Conservation (phyloP, 495 filamentous ascomycete species). For the Tetracladium setigerum region DNA sequence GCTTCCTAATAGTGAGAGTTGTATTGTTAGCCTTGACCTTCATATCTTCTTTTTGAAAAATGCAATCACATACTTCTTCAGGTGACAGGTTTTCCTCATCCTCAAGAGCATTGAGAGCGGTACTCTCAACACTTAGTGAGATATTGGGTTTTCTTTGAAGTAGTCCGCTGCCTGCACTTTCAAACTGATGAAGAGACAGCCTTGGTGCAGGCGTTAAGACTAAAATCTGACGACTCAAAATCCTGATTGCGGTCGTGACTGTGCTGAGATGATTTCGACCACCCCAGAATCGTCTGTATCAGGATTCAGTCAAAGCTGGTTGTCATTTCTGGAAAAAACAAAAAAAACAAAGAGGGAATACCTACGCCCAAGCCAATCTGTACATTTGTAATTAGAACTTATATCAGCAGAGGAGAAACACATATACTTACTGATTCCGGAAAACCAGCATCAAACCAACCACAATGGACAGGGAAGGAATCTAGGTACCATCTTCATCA, state of each 20-base stretch:
- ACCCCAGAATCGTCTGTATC: slow-evolving; percentile 67
- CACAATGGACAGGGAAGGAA: slow-evolving; percentile 71
- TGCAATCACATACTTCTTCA: too few species aligned
- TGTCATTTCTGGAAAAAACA: too few species aligned
- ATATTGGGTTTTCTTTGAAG: not conserved
- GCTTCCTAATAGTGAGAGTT: slow-evolving; percentile 26
- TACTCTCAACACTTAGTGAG: not conserved
- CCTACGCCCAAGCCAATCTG: too few species aligned
- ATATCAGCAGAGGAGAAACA: slow-evolving; percentile 23
- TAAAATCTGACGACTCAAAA: slow-evolving; percentile 17
- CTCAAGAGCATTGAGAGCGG: slow-evolving; percentile 7
- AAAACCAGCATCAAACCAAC: slow-evolving; percentile 78
- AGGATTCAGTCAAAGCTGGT: slow-evolving; percentile 30
- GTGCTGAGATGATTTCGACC: slow-evolving; percentile 52
- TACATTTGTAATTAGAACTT: slow-evolving; percentile 1
- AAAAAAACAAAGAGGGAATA: slow-evolving; percentile 37
- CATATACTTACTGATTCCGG: slow-evolving; percentile 39
- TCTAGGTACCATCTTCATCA: slow-evolving; percentile 29
- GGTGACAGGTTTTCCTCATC: not conserved
- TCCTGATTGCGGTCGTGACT: slow-evolving; percentile 30
- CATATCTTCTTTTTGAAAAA: not conserved
- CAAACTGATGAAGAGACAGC: slow-evolving; percentile 2
- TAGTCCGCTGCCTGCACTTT: not conserved
- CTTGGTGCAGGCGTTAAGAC: slow-evolving; percentile 18
- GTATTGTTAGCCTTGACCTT: not conserved